Evolutionary conservation across 352 stramenopile genomes (phyloP).

Genomic region (Phytophthora multivora): DNA sequence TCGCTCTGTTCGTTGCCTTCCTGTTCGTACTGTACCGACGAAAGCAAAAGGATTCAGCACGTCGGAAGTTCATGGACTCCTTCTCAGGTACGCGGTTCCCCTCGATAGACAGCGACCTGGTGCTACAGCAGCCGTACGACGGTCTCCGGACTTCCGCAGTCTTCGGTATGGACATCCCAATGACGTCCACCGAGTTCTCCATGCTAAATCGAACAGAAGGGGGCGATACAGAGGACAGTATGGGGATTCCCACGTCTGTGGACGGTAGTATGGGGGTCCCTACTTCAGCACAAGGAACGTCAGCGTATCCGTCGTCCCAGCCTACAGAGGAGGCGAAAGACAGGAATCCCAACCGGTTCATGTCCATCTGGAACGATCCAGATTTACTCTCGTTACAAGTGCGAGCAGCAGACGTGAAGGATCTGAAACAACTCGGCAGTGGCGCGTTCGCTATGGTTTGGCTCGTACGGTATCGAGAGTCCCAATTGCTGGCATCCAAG

Average conservation of each 20-base stretch:
- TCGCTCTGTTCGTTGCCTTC: constrained; percentile 13
- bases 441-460: constrained; percentile 36
- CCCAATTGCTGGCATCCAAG: constrained; percentile 36
- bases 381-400: constrained; percentile 34
- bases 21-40: constrained; percentile 22
- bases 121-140: constrained; percentile 22
- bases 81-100: constrained; percentile 24
- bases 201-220: constrained; percentile 19
- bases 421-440: constrained; percentile 29
- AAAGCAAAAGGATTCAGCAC: constrained; percentile 7
- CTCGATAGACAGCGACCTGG: constrained; percentile 27
- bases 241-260: constrained; percentile 23
- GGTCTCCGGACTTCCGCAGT: constrained; percentile 18
- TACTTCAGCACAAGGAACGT: constrained; percentile 11
- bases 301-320: constrained; percentile 10
- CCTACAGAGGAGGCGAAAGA: constrained; percentile 9
- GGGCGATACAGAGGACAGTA: constrained; percentile 9
- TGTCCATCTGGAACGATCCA: constrained; percentile 38
- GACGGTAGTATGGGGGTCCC: constrained; percentile 20
- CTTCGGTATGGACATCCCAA: constrained; percentile 21
- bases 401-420: constrained; percentile 27
- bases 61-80: constrained; percentile 12
- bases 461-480: constrained; percentile 30
- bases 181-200: constrained; percentile 28
- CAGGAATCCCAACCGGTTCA: constrained; percentile 2